Percentiles rank a stretch among this genome's conserved stretches.
Conservation (phyloP, 2,329 filamentous ascomycete species). For the Neofusicoccum sp. region DNA sequence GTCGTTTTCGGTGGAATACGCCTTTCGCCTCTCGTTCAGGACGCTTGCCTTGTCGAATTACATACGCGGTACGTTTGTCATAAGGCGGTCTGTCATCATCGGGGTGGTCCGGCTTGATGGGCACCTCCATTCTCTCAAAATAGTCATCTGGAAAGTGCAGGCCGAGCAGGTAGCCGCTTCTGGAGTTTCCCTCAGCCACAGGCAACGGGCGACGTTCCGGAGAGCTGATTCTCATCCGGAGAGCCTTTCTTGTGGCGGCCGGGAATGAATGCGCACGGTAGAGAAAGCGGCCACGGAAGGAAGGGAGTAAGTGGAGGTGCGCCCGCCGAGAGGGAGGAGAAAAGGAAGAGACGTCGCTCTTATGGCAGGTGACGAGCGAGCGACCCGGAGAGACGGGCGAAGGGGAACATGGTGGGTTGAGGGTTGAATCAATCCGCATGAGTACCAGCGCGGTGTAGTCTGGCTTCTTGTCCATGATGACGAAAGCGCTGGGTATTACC, state of each 20-base stretch:
- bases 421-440: background rate
- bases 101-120: slow-evolving; percentile 7
- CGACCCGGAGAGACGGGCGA: background rate
- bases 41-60: background rate
- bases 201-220: too few species aligned
- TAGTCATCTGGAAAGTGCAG: too few species aligned
- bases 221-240: too few species aligned
- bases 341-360: background rate
- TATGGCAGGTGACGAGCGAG: background rate
- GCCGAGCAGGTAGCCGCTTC: too few species aligned
- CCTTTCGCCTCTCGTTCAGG: background rate
- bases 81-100: background rate
- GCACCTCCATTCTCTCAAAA: background rate
- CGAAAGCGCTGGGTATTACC: slow-evolving; percentile 7
- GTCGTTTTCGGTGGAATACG: background rate
- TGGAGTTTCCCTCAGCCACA: too few species aligned
- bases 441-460: slow-evolving; percentile 6
- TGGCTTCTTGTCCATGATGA: slow-evolving; percentile 12
- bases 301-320: background rate
- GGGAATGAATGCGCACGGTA: background rate
- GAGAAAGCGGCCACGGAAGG: background rate
- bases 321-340: background rate
- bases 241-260: too few species aligned
- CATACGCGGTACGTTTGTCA: background rate
- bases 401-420: background rate